Evolutionary conservation across 2,329 filamentous ascomycete species (phyloP), one percentile per base, ranked within the genome.

Genomic region (Daldinia sp.): DNA sequence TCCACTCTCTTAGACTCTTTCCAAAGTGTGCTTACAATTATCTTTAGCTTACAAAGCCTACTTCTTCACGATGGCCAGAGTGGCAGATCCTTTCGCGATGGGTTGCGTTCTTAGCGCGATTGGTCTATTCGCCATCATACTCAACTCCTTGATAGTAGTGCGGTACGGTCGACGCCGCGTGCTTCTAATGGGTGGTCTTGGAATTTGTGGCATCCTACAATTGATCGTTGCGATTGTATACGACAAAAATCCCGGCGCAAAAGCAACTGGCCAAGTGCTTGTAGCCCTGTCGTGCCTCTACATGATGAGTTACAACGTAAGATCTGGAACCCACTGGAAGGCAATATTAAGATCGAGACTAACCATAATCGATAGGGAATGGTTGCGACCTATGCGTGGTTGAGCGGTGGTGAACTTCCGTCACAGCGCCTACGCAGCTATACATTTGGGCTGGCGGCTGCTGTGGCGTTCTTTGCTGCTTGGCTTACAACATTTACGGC

Each of bases 401-500:
- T 86, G 0, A 79, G 81, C 0, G 84, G 83, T n/a, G 84, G 85
- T 54, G 85, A 87, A 73, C 79, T 87, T 30, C 85, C 85, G 6
- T 84, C 84, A 0, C 85, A 87, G 70, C 80, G 84, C 12, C 79
- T 87, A 12, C 83, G 85, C 41, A 82, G 81, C 9, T 83, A 87
- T 69, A 87, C 85, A 0, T 85, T 86, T 60, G 85, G 85, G 50
- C 75, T 83, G 18, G 83, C 83, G 2, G 81, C 84, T 6, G 82
- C 83, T 2, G 76, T 83, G 18, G 83, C 81, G 1, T 87, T 86
- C 70, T 76, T 85, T 18, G 82, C 81, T 5, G 85, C 83, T 6
- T 86, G 84, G 84, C 78, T 84, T 7, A 83, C 83, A 0, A 85
- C 83, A 0, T 87, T 86, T 70, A 86, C 85, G 0, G 84, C 84